A percentile compares a stretch with the other conserved stretches of the same genome.
Conservation (phyloP, 805 yeast genomes). For the Maudiozyma saulgeensis region DNA sequence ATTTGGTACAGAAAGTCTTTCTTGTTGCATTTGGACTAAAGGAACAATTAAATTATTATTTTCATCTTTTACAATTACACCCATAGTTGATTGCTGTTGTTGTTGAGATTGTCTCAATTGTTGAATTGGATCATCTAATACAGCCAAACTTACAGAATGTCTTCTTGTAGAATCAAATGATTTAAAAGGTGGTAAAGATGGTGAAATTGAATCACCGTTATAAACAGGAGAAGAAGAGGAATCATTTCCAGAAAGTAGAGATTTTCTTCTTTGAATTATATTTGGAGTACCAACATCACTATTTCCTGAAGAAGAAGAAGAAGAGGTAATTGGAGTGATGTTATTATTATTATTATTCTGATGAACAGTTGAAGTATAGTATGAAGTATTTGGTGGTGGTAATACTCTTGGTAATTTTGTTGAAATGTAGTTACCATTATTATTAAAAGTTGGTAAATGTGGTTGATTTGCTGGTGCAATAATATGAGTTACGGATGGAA, state of each 20-base stretch:
- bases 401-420: conserved; percentile 4
- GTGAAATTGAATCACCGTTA: not conserved
- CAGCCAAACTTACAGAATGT: conserved; percentile 1
- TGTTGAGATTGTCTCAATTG: not conserved
- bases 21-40: not conserved
- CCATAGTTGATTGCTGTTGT: not conserved
- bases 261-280: not conserved
- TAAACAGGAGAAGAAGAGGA: not conserved
- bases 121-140: not conserved
- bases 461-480: not conserved
- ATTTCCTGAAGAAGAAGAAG: not conserved
- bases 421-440: not conserved
- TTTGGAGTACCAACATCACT: not conserved
- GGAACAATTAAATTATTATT: not conserved
- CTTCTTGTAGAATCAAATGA: not conserved
- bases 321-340: not conserved
- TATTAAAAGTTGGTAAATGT: not conserved
- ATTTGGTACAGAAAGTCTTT: not conserved
- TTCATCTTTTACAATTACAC: not conserved
- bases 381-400: conserved; percentile 2
- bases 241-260: not conserved
- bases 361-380: not conserved
- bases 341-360: not conserved
- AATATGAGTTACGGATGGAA: not conserved
- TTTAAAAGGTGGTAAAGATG: not conserved